These are phyloP conservation scores for Boletus tylopilopsis DNA, from an alignment of 768 basidiomycete species.

Conservation along the genomic window DNA sequence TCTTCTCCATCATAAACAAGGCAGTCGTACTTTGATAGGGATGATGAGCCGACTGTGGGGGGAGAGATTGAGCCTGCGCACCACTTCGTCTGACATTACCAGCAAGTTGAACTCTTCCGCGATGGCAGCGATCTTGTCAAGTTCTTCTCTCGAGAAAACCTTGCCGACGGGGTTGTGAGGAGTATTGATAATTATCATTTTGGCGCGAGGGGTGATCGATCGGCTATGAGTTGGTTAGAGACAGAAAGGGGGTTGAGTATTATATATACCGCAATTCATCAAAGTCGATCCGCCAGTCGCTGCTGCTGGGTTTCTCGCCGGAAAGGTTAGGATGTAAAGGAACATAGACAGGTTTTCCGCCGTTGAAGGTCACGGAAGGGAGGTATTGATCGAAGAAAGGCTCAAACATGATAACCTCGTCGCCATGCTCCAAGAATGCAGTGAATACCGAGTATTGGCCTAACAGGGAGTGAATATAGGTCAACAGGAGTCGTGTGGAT, in stretches of 20 bases:
- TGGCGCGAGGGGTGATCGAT: conserved; percentile 84
- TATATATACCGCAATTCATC: conserved; percentile 74
- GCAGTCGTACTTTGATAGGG: conserved; percentile 73
- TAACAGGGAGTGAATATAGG: conserved; percentile 8
- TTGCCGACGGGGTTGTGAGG: conserved; percentile 99
- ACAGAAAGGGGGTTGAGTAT: neutral
- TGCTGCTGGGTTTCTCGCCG: conserved; percentile 48
- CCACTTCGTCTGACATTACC: conserved; percentile 96
- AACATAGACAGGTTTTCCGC: conserved; percentile 89
- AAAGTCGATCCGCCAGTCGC: conserved; percentile 88
- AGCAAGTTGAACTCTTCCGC: conserved; percentile 92
- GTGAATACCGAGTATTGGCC: conserved; percentile 93
- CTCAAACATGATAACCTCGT: conserved; percentile 99
- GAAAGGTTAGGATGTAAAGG: conserved; percentile 84
- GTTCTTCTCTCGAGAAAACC: conserved; percentile 81
- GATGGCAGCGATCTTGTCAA: conserved; percentile 79
- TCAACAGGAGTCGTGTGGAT: neutral
- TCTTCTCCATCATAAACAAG: conserved; percentile 85
- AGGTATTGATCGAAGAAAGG: conserved; percentile 98
- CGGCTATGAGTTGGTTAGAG: conserved; percentile 40
- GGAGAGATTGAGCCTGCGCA: conserved; percentile 35
- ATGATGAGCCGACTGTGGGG: neutral
- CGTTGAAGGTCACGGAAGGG: conserved; percentile 90
- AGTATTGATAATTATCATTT: conserved; percentile 94
- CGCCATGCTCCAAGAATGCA: conserved; percentile 87